phyloP scores from a whole-genome alignment of 2,329 filamentous ascomycete species.

The Aspergillus sp. region DNA sequence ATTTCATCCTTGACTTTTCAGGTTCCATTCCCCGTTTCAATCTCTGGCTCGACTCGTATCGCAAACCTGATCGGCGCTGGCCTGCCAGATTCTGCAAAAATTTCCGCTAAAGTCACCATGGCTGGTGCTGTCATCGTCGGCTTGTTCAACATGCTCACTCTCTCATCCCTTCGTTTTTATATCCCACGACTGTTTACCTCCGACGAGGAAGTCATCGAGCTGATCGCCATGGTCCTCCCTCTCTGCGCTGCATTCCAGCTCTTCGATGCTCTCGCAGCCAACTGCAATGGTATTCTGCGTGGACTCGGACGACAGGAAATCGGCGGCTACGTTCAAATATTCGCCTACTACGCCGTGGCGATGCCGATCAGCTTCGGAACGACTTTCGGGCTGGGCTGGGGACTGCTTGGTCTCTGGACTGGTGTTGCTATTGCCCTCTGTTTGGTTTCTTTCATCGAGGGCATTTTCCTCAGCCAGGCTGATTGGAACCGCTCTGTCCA shows the following conservation, averaged over 20 bases:
- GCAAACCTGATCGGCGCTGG: constrained; percentile 89
- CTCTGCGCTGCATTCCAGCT: constrained; percentile 85
- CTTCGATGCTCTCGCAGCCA: constrained; percentile 74
- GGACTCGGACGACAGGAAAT: constrained; percentile 86
- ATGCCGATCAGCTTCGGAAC: constrained; percentile 77
- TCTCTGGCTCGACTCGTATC: constrained; percentile 81
- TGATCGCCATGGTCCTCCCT: constrained; percentile 68
- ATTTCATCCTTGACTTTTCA: constrained; percentile 79
- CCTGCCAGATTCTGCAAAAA: constrained; percentile 73
- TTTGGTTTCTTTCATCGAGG: constrained; percentile 53
- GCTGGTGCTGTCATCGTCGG: constrained; percentile 66
- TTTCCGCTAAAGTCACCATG: constrained; percentile 72
- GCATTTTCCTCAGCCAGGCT: constrained; percentile 50
- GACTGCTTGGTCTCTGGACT: constrained; percentile 74
- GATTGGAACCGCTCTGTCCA: constrained; percentile 58
- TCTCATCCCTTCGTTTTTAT: constrained; percentile 63
- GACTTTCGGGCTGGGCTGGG: constrained; percentile 73
- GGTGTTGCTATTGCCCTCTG: constrained; percentile 69
- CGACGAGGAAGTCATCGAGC: constrained; percentile 62
- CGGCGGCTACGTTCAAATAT: constrained; percentile 81
- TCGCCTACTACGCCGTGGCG: constrained; percentile 81
- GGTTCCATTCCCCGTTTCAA: constrained; percentile 85
- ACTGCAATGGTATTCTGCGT: constrained; percentile 78
- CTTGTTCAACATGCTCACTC: constrained; percentile 68
- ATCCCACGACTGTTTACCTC: constrained; percentile 77